Conservation (phyloP, 192 early-diverging fungal species). For the Allomyces macrogynus region DNA sequence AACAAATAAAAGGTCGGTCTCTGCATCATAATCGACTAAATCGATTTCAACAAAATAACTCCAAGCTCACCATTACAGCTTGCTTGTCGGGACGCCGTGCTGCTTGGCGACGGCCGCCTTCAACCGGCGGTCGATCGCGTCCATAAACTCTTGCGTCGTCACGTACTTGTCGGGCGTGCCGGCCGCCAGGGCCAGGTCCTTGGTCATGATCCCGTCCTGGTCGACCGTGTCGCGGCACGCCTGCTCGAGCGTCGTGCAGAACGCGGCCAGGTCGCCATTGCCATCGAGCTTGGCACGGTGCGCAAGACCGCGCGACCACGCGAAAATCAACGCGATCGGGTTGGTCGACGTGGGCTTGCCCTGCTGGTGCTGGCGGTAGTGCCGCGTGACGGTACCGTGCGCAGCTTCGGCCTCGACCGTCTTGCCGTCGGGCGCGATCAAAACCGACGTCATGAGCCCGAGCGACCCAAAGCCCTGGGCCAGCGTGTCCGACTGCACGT, state of each 20-base stretch:
- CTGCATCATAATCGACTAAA: too few relatives aligned
- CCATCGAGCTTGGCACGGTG: slow-evolving; percentile 88
- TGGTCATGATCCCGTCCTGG: slow-evolving; percentile 75
- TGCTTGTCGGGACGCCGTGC: too few relatives aligned
- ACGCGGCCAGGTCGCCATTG: slow-evolving; percentile 47
- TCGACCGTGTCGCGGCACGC: slow-evolving; percentile 82
- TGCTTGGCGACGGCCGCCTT: too few relatives aligned
- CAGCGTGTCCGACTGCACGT: slow-evolving; percentile 87
- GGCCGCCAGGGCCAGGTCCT: slow-evolving; percentile 76
- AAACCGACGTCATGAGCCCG: slow-evolving; percentile 90
- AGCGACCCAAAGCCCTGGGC: slow-evolving; percentile 93
- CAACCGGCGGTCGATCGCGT: slow-evolving; percentile 31
- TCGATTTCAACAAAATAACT: too few relatives aligned
- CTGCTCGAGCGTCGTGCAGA: slow-evolving; percentile 58
- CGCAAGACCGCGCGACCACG: slow-evolving; percentile 79
- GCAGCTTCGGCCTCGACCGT: slow-evolving; percentile 91
- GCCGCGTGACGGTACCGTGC: slow-evolving; percentile 89
- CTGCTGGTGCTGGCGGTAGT: slow-evolving; percentile 89
- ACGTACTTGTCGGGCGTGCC: slow-evolving; percentile 66
- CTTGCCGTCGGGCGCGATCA: slow-evolving; percentile 77
- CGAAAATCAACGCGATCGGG: slow-evolving; percentile 92
- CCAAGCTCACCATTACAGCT: too few relatives aligned
- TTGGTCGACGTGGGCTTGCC: slow-evolving; percentile 88
- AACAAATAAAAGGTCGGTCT: too few relatives aligned
- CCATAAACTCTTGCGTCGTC: slow-evolving; percentile 70